phyloP scores from a whole-genome alignment of 352 stramenopile genomes.

The Paralagenidium karlingii region DNA sequence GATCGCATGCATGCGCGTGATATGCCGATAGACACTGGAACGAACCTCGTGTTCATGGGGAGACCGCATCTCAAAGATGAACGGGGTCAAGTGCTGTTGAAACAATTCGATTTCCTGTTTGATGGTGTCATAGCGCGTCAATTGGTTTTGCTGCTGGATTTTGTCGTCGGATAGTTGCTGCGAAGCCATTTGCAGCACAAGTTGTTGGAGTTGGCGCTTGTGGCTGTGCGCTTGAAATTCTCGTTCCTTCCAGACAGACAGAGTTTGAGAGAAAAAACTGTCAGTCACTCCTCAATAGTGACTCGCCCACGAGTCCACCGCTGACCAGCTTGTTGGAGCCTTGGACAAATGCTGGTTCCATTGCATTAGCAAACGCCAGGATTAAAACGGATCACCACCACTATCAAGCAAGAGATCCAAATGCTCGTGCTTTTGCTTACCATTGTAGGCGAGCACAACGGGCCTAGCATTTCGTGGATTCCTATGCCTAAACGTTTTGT shows the following conservation, averaged over 20 bases:
- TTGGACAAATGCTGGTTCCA: not conserved
- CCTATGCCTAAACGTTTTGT: too few relatives aligned
- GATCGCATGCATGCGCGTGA: conserved; percentile 38
- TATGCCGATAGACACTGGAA: conserved; percentile 68
- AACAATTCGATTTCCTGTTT: conserved; percentile 75
- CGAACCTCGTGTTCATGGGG: conserved; percentile 35
- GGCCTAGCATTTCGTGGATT: too few relatives aligned
- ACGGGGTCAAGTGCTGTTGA: conserved; percentile 58
- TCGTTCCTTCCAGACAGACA: conserved; percentile 12
- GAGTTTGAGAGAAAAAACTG: not conserved
- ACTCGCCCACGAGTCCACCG: not conserved
- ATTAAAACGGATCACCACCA: too few relatives aligned
- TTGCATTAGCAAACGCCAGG: too few relatives aligned
- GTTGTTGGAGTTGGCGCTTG: conserved; percentile 16
- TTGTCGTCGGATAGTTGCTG: conserved; percentile 41
- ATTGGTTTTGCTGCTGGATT: conserved; percentile 30
- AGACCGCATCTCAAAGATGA: conserved; percentile 42
- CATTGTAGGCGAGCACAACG: too few relatives aligned
- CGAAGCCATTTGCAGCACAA: conserved; percentile 34
- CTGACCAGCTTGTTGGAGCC: not conserved
- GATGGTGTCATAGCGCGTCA: conserved; percentile 48
- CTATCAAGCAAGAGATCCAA: too few relatives aligned
- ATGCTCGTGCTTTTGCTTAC: too few relatives aligned
- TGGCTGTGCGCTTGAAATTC: conserved; percentile 15
- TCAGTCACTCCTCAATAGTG: not conserved